A percentile compares a stretch with the other conserved stretches of the same genome.
Conservation (phyloP, 1,284 basidiomycete genomes). For the Rhodotorula sp. region DNA sequence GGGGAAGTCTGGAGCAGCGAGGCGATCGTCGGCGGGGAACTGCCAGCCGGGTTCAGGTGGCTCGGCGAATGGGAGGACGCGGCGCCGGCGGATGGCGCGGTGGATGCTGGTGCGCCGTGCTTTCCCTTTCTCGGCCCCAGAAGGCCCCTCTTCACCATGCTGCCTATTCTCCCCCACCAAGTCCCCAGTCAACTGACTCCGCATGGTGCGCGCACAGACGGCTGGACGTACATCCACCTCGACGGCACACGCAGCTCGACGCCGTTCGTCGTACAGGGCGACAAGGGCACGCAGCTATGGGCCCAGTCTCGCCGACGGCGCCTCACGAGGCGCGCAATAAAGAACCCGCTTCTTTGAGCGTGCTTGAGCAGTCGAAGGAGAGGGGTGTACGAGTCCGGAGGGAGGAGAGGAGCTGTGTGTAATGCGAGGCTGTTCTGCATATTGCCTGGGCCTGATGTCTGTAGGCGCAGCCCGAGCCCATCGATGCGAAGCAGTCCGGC, state of each 20-base stretch:
- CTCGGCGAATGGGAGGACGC: slow-evolving; percentile 22
- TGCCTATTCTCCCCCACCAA: neutral
- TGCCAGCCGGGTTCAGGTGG: slow-evolving; percentile 18
- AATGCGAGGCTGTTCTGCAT: neutral
- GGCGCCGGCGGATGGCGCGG: slow-evolving; percentile 1
- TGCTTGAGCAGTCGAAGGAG: too few relatives aligned
- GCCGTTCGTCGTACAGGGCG: slow-evolving; percentile 7
- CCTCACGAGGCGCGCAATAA: slow-evolving; percentile 18
- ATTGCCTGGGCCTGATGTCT: slow-evolving; percentile 3
- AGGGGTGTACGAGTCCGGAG: too few relatives aligned
- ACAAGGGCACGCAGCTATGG: slow-evolving; percentile 10
- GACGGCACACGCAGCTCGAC: slow-evolving; percentile 19
- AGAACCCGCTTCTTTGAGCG: slow-evolving; percentile 9
- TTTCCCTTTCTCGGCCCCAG: too few relatives aligned
- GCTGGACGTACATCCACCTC: slow-evolving; percentile 33
- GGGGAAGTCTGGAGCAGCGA: slow-evolving; percentile 20
- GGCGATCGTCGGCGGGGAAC: slow-evolving; percentile 29
- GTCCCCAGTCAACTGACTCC: neutral
- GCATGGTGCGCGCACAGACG: neutral
- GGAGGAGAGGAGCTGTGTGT: neutral
- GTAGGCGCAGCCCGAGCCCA: slow-evolving; percentile 16
- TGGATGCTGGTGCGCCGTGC: slow-evolving; percentile 5
- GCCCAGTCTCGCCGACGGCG: slow-evolving; percentile 18
- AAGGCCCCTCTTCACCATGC: too few relatives aligned
- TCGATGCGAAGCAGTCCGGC: slow-evolving; percentile 55